Evolutionary conservation across 2,329 filamentous ascomycete genomes (phyloP), one percentile per base, ranked within the genome.

Genomic region (Diaporthe citri): DNA sequence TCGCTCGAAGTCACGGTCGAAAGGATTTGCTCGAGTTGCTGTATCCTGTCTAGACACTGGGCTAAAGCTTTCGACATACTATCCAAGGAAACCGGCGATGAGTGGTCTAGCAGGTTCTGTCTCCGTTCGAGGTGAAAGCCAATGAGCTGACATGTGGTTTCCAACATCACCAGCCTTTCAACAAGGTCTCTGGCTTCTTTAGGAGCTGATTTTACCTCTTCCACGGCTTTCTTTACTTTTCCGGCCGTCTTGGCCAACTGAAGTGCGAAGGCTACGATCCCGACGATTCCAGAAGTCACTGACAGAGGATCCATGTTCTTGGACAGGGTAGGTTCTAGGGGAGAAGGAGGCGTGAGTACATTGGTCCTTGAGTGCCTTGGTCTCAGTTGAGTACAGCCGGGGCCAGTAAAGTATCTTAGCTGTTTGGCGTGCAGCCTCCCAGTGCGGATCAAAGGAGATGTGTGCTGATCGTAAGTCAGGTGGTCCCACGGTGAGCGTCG

Each of bases 171-270:
- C 17, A 72, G 36, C 20, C 70, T 51, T 15, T 72, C 39, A n/a
- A 72, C 13, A 0, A 72, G 57, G 1, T 62, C 34, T 1, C 3
- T 55, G 4, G 59, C 41, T 17, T 72, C 46, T 9, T 34, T 62
- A 3, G 43, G 46, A 17, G 56, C 70, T 10, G 46, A 72, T 3
- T 72, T 72, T 5, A 72, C 5, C 0, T 62, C 28, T 31, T 62
- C 70, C 3, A 72, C n/a, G 6, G 46, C 70, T 3, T 22, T n/a
- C 55, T 25, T 48, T 0, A 60, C 31, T n/a, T n/a, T n/a, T n/a
- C n/a, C n/a, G n/a, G 69, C 70, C 10, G 28, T 41, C 34, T 62
- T 72, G 10, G 34, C 56, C 46, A 72, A 25, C 22, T 72, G 57
- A 1, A 72, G 20, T 34, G 34, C 22, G 7, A 72, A 72, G 34